These are phyloP conservation scores for Chrysopogon serrulatus DNA, from an alignment of 176 grass and related monocot species.

Conservation along the genomic window DNA sequence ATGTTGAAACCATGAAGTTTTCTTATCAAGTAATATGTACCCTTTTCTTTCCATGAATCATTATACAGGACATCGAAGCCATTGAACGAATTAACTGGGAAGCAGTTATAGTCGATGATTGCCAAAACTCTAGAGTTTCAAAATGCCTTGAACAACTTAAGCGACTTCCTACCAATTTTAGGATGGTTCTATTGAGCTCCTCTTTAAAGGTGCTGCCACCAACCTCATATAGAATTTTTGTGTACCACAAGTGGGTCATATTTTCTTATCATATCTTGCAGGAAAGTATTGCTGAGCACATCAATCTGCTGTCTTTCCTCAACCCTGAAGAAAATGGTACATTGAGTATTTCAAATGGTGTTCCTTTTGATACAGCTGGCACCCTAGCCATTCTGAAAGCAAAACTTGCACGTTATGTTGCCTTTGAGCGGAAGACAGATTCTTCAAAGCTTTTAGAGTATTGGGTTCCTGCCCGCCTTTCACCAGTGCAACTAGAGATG, in stretches of 20 bases:
- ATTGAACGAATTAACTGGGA: conserved; percentile 66
- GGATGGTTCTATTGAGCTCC: conserved; percentile 65
- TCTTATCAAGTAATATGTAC: conserved; percentile 8
- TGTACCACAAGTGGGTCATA: not conserved
- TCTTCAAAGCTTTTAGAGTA: conserved; percentile 81
- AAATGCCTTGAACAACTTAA: conserved; percentile 71
- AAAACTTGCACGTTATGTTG: conserved; percentile 49
- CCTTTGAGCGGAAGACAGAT: conserved; percentile 63
- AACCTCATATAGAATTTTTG: conserved; percentile 8
- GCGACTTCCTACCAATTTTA: conserved; percentile 61
- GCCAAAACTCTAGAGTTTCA: conserved; percentile 67
- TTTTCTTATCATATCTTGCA: conserved; percentile 54
- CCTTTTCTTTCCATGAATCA: not conserved
- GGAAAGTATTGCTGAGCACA: conserved; percentile 67
- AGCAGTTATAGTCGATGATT: conserved; percentile 70
- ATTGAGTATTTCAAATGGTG: conserved; percentile 25
- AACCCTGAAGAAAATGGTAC: conserved; percentile 35
- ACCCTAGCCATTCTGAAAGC: conserved; percentile 54
- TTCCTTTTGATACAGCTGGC: conserved; percentile 36
- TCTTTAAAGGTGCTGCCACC: conserved; percentile 52
- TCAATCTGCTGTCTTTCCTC: conserved; percentile 84
- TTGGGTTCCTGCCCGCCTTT: conserved; percentile 83
- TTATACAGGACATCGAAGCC: conserved; percentile 59
- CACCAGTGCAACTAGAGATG: conserved; percentile 76
- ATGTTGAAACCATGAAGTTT: not conserved